A percentile compares a stretch with the other conserved stretches of the same genome.
These are phyloP conservation scores for Psilocybe tampanensis DNA, from an alignment of 768 basidiomycete genomes.

Conservation along the genomic window DNA sequence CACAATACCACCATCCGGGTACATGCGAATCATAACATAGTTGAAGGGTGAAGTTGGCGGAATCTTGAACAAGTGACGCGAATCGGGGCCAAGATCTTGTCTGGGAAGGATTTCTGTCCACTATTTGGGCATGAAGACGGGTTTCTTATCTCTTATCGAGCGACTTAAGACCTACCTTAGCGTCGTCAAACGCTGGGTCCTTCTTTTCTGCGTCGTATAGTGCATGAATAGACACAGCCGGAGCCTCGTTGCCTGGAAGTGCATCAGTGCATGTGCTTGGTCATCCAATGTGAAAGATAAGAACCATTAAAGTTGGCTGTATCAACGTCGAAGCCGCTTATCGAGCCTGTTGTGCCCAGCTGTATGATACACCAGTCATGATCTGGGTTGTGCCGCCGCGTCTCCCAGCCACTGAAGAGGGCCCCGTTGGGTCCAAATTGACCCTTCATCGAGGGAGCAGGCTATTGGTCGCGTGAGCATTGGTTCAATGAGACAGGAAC, in stretches of 20 bases:
- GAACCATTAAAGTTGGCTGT: constrained; percentile 92
- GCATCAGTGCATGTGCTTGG: constrained; percentile 7
- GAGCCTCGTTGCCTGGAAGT: constrained; percentile 80
- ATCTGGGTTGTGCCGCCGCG: constrained; percentile 81
- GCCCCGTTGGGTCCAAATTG: constrained; percentile 97
- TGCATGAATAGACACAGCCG: constrained; percentile 75
- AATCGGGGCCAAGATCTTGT: constrained; percentile 76
- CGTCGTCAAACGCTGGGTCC: constrained; percentile 48
- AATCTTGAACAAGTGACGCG: constrained; percentile 87
- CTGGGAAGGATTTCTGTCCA: constrained; percentile 84
- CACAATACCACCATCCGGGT: constrained; percentile 97
- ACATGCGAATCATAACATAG: constrained; percentile 91
- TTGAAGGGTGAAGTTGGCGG: constrained; percentile 54
- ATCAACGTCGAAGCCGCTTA: constrained; percentile 90
- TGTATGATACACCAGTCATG: constrained; percentile 95
- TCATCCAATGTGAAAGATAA: constrained; percentile 5
- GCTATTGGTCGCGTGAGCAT: constrained; percentile 44
- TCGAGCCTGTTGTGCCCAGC: constrained; percentile 73
- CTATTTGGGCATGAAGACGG: constrained; percentile 37
- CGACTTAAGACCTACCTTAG: constrained; percentile 42
- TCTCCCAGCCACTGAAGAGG: constrained; percentile 94
- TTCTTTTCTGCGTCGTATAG: constrained; percentile 45
- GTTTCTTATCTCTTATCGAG: constrained; percentile 1
- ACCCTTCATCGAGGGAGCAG: constrained; percentile 88
- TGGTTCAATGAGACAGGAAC: not conserved